These are phyloP conservation scores for Monosporascus sp. DNA, from an alignment of 2,329 filamentous ascomycete species.

Conservation along the genomic window DNA sequence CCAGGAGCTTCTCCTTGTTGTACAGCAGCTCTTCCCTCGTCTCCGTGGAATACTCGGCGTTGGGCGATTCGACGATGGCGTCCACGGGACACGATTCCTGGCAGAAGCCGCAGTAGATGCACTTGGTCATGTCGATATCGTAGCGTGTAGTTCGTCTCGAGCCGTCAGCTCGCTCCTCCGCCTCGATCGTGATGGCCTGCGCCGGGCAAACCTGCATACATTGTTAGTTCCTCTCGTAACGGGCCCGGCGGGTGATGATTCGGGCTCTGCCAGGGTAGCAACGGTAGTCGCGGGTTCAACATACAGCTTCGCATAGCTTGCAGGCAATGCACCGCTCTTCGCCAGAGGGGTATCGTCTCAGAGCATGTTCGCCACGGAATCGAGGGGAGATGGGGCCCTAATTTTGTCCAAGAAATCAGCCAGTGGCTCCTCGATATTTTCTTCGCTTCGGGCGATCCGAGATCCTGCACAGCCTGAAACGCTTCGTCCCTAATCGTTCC, in stretches of 20 bases:
- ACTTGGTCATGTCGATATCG: slow-evolving; percentile 99
- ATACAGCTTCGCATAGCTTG: slow-evolving; percentile 93
- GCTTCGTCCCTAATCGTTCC: neutral
- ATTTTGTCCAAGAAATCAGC: slow-evolving; percentile 15
- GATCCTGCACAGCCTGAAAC: slow-evolving; percentile 12
- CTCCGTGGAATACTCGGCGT: slow-evolving; percentile 60
- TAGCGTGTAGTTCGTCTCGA: slow-evolving; percentile 94
- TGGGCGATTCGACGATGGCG: slow-evolving; percentile 68
- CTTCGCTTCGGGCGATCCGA: neutral
- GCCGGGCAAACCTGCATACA: slow-evolving; percentile 77
- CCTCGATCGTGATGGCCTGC: slow-evolving; percentile 98
- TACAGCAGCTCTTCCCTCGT: slow-evolving; percentile 90
- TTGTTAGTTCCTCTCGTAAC: slow-evolving; percentile 3
- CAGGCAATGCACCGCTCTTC: slow-evolving; percentile 99
- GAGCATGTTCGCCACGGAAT: slow-evolving; percentile 96
- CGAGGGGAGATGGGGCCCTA: slow-evolving; percentile 91
- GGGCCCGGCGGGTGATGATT: neutral
- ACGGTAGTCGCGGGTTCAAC: slow-evolving; percentile 6
- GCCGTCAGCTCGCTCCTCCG: slow-evolving; percentile 94
- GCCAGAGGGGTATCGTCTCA: slow-evolving; percentile 92
- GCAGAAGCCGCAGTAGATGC: slow-evolving; percentile 99
- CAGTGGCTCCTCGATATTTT: neutral
- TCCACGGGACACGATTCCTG: slow-evolving; percentile 98
- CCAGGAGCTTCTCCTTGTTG: slow-evolving; percentile 91
- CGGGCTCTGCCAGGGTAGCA: no score